Percentiles rank a stretch among this genome's conserved stretches.
phyloP scores from a whole-genome alignment of 345 rosid species.

The Aquilaria malaccensis region DNA sequence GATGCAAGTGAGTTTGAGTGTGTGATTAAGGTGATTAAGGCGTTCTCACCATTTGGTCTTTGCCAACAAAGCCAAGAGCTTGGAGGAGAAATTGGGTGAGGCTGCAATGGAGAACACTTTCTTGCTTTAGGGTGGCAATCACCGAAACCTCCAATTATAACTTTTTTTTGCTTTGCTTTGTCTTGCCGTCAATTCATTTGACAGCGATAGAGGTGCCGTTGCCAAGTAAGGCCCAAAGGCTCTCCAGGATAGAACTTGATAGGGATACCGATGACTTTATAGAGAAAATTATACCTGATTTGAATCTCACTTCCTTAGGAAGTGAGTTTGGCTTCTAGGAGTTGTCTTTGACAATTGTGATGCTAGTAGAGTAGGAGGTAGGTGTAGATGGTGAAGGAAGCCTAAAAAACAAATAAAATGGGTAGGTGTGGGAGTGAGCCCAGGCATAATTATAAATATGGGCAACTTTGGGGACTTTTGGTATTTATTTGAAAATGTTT shows the following conservation, averaged over 20 bases:
- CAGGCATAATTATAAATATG: too few species aligned
- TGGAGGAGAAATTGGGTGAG: not conserved
- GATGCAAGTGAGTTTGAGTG: conserved; percentile 27
- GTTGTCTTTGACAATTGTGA: conserved; percentile 35
- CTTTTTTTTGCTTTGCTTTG: conserved; percentile 47
- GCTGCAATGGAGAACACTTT: conserved; percentile 48
- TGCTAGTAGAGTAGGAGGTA: conserved; percentile 20
- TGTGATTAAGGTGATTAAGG: conserved; percentile 38
- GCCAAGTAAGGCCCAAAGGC: conserved; percentile 53
- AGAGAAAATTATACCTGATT: conserved; percentile 70
- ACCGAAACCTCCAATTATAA: conserved; percentile 57
- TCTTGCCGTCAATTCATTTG: conserved; percentile 48
- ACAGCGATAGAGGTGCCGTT: conserved; percentile 60
- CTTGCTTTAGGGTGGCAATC: conserved; percentile 47
- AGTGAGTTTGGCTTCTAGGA: conserved; percentile 30
- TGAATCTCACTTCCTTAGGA: conserved; percentile 69
- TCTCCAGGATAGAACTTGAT: conserved; percentile 54
- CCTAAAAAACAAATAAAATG: conserved; percentile 57
- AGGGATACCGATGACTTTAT: conserved; percentile 81
- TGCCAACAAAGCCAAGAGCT: conserved; percentile 20
- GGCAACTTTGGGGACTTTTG: too few species aligned
- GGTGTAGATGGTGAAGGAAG: conserved; percentile 29
- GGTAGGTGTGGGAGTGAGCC: conserved; percentile 20
- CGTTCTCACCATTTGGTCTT: conserved; percentile 46
- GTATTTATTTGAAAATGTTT: too few species aligned